phyloP scores from a whole-genome alignment of 805 yeast genomes.

The Wickerhamomyces queroliae region DNA sequence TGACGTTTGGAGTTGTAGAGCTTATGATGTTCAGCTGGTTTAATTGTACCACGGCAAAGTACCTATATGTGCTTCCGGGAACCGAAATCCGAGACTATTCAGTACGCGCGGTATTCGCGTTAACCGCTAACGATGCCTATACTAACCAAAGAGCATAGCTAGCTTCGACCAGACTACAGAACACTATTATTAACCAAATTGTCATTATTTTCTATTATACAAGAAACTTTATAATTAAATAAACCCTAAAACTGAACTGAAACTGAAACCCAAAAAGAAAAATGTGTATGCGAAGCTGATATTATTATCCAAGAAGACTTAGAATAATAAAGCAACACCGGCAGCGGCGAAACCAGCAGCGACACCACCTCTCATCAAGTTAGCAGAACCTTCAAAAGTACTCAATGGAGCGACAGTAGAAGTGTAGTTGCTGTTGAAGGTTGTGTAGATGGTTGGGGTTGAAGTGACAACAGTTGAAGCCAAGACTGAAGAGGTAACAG shows the following conservation, averaged over 20 bases:
- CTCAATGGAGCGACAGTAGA: conserved; percentile 30
- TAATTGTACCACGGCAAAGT: too few species aligned
- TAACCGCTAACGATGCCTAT: too few species aligned
- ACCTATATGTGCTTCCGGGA: too few species aligned
- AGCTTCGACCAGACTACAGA: neutral
- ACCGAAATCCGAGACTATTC: too few species aligned
- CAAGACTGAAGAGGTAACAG: conserved; percentile 39
- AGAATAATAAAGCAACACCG: conserved; percentile 22
- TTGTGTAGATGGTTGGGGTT: conserved; percentile 29
- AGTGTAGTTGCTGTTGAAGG: conserved; percentile 25
- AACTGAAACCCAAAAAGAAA: neutral
- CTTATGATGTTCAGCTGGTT: too few species aligned
- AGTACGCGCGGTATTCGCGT: too few species aligned
- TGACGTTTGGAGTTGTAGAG: too few species aligned
- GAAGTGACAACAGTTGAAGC: conserved; percentile 35
- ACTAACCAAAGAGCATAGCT: too few species aligned
- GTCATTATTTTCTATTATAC: neutral
- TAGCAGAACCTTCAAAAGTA: conserved; percentile 19
- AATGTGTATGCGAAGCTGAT: neutral
- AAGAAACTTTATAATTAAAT: neutral
- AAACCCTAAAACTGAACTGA: neutral
- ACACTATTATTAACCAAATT: neutral
- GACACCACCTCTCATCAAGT: conserved; percentile 13
- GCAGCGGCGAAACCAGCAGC: conserved; percentile 23
- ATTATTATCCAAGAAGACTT: conserved; percentile 5